Base-by-base conservation (phyloP, 352 stramenopile species). In the Phytophthora hibernalis region DNA sequence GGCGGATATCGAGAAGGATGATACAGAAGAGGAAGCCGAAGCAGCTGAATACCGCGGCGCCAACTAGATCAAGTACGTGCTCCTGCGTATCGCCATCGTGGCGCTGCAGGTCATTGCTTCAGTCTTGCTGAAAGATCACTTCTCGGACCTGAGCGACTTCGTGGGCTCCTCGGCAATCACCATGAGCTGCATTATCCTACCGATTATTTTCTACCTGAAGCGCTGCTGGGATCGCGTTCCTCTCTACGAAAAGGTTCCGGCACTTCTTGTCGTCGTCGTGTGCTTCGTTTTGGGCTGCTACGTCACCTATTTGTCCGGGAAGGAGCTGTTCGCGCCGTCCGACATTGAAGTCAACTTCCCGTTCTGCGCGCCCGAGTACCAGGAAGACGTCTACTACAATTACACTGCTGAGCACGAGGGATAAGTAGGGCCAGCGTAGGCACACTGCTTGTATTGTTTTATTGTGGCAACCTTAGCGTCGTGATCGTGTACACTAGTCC, bases 151-250 rank as follows among this genome's bases (percentile, higher is more conserved):
- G 21, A 67, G 61, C 9, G 72, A 77, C 45, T 83, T 83, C 51
- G 65, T 79, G 21, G 72, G 72, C 15, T 69, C 76, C 1, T 81
- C 76, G 26, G 60, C 67, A 16, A 80, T 79, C 40, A 75, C 65
- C 15, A 59, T 79, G 37, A 76, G 67, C 54, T 81, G 54, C 52
- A 83, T 83, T 40, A 58, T 83, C 15, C 40, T 83, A 13, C 76
- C 76, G 20, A 75, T 79, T 37, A 44, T 74, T n/a, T 80, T 75
- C 45, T 72, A 76, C 44, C 45, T 76, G 31, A 70, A 73, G 35
- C 20, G 55, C 20, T 54, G 59, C 40, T 77, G 65, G 62, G 38
- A 35, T 15, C 33, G 22, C 8, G 64, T 79, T 16, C 57, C 68
- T 16, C 71, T 77, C 16, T 77, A 75, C 45, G 72, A 79, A 20